Evolutionary conservation across 1,284 basidiomycete species (phyloP).

Genomic region (Lentinus polychrous): DNA sequence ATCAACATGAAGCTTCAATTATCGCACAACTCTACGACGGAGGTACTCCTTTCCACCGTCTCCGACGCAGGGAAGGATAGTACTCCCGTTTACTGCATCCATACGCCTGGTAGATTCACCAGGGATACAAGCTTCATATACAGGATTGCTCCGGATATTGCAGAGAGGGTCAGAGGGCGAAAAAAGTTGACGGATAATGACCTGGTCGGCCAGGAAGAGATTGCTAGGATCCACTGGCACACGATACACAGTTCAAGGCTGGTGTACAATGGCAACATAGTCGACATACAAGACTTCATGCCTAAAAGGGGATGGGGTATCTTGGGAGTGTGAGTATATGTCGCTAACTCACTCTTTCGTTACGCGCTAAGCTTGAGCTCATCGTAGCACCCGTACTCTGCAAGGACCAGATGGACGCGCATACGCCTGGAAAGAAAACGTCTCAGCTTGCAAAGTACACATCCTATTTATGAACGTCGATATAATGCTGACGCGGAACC

Average conservation of each 20-base stretch:
- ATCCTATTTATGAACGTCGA: no score
- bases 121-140: background rate
- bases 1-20: no score
- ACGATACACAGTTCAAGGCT: background rate
- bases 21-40: no score
- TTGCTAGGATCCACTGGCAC: slow-evolving; percentile 4
- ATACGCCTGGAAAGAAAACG: background rate
- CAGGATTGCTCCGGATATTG: background rate
- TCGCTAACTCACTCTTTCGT: no score
- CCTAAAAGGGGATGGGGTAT: background rate
- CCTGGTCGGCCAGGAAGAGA: background rate
- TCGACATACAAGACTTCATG: background rate
- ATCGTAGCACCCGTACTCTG: background rate
- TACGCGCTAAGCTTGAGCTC: background rate
- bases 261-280: background rate
- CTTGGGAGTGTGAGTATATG: background rate
- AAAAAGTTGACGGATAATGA: background rate
- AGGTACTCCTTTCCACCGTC: no score
- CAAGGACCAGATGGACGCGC: background rate
- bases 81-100: background rate
- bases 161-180: background rate
- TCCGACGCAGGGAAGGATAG: no score
- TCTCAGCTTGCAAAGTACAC: no score
- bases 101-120: background rate
- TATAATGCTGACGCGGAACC: no score